Evolutionary conservation across 768 basidiomycete species (phyloP), one percentile per base, ranked within the genome.

Genomic region (Pleurotus sapidus): DNA sequence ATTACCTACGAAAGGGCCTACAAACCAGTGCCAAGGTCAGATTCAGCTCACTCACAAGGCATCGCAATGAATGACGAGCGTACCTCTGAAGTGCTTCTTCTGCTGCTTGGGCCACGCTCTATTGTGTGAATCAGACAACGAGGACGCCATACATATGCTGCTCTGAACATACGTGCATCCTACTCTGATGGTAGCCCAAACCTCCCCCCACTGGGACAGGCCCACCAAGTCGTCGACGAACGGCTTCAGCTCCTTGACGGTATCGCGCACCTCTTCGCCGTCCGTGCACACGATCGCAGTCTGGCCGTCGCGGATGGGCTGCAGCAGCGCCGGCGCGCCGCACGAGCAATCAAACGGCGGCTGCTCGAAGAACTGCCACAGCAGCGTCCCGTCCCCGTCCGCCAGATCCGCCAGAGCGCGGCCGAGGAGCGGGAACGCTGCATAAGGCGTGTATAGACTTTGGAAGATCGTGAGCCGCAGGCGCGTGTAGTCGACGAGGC

Each of bases 1-100:
- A 46, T 73, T 74, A 9, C 59, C 72, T 14, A 60, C 57, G 55
- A 77, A 70, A 5, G 74, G 72, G 37, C 74, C 75, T 69, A 57
- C 45, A 48, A 60, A 62, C 3, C 34, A 24, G 17, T 23, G 15
- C 18, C 12, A 38, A 11, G 14, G 27, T 47, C 6, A 38, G 9
- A 20, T 42, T 11, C 8, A 45, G 25, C 8, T 46, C 34, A 18
- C 8, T 46, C 34, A 18, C 25, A 17, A 20, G 18, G 24, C 12
- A 25, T 8, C 49, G 7, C 15, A 53, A 18, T 7, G 46, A 42
- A 11, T 11, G n/a, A 9, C 9, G 30, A 11, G 8, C 37, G 18
- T 18, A 62, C 64, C 63, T 62, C 59, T 55, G 49, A 66, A 67
- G 43, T 64, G 64, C 46, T 59, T 57, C 53, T 62, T 65, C 12